These are phyloP conservation scores for Phytopythium delawarense DNA, from an alignment of 352 stramenopile genomes.

Conservation along the genomic window DNA sequence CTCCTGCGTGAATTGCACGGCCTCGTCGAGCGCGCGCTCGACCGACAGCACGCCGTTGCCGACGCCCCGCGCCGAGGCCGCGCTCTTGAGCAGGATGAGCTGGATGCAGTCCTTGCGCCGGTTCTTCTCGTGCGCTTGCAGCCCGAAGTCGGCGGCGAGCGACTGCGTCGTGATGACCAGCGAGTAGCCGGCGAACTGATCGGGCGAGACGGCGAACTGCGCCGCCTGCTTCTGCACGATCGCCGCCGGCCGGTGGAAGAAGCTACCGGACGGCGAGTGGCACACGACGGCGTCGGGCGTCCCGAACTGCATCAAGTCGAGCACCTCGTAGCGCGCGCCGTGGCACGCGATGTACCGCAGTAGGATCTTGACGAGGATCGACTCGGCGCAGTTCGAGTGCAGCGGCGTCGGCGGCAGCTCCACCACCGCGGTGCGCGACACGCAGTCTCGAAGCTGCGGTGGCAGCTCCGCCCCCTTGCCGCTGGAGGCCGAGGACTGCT, in stretches of 20 bases:
- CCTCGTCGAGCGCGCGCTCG: constrained; percentile 68
- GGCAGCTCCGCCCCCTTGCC: constrained; percentile 15
- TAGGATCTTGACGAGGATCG: constrained; percentile 73
- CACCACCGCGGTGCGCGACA: constrained; percentile 48
- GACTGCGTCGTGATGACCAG: constrained; percentile 76
- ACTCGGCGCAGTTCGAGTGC: constrained; percentile 67
- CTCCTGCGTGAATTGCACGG: constrained; percentile 72
- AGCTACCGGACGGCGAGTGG: constrained; percentile 69
- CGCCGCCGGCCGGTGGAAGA: constrained; percentile 57
- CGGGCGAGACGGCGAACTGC: constrained; percentile 14
- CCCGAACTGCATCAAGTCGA: constrained; percentile 81
- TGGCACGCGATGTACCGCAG: constrained; percentile 86
- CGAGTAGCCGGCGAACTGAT: constrained; percentile 50
- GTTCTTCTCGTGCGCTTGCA: constrained; percentile 34
- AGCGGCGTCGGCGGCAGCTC: constrained; percentile 51
- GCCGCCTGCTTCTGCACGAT: constrained; percentile 20
- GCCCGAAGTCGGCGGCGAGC: constrained; percentile 25
- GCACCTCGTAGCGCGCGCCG: constrained; percentile 70
- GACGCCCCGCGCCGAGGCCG: constrained; percentile 26
- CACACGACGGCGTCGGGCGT: constrained; percentile 80
- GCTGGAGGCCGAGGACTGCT: neutral
- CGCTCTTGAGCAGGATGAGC: constrained; percentile 60
- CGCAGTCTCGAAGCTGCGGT: constrained; percentile 30
- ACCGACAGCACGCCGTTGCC: constrained; percentile 48
- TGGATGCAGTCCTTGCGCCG: constrained; percentile 65